These are phyloP conservation scores for Ascochyta lentis DNA, from an alignment of 2,329 filamentous ascomycete genomes.

Conservation along the genomic window DNA sequence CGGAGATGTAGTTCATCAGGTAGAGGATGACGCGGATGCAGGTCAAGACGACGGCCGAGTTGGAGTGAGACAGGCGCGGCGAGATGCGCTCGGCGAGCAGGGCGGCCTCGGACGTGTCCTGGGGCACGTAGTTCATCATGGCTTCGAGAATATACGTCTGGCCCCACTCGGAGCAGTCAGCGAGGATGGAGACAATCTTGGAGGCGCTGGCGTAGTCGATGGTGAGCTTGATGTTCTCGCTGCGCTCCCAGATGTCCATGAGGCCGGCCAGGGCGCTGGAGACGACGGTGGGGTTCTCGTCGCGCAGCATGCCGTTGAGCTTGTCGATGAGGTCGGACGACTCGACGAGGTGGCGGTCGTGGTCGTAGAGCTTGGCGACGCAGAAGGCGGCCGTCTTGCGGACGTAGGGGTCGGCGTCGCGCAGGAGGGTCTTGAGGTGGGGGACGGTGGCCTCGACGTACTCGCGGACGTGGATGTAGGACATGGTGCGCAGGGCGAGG, in stretches of 20 bases:
- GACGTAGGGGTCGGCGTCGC: conserved; percentile 91
- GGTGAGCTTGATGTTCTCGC: conserved; percentile 95
- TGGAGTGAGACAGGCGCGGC: conserved; percentile 94
- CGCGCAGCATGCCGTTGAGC: conserved; percentile 85
- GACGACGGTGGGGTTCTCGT: conserved; percentile 97
- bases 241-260: conserved; percentile 98
- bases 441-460: conserved; percentile 91
- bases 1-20: conserved; percentile 97
- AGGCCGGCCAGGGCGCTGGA: conserved; percentile 88
- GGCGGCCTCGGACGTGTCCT: conserved; percentile 85
- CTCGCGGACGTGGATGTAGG: conserved; percentile 94
- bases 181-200: conserved; percentile 95
- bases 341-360: conserved; percentile 90
- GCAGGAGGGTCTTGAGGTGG: conserved; percentile 81
- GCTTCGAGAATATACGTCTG: conserved; percentile 98
- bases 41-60: conserved; percentile 94
- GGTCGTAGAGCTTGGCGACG: conserved; percentile 97
- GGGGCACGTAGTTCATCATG: conserved; percentile 95
- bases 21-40: conserved; percentile 97
- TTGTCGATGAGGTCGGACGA: conserved; percentile 89
- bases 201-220: conserved; percentile 98
- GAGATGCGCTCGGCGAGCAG: conserved; percentile 92
- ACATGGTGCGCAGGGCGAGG: conserved; percentile 91
- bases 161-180: conserved; percentile 98
- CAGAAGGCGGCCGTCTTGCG: conserved; percentile 96